Evolutionary conservation across 1,139 yeast genomes (phyloP).

Genomic region (Geotrichum cucujoidarum): DNA sequence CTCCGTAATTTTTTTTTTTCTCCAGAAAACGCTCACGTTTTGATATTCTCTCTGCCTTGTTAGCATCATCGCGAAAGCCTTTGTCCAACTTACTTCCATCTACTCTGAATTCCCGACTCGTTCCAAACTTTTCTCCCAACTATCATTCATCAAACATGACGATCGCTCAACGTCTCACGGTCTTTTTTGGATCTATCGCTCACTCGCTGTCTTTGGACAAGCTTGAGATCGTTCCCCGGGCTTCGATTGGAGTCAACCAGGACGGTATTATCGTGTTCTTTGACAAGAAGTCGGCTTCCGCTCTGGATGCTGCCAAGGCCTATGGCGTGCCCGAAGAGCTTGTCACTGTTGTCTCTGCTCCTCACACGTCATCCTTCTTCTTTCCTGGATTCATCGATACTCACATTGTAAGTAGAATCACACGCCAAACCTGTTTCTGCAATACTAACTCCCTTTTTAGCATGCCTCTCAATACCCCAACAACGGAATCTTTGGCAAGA

Average conservation of each 20-base stretch:
- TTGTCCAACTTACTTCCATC: too few species aligned
- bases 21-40: too few species aligned
- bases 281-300: slow-evolving; percentile 26
- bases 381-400: slow-evolving; percentile 94
- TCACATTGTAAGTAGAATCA: slow-evolving; percentile 53
- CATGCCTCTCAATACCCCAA: slow-evolving; percentile 98
- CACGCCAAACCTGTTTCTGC: neutral
- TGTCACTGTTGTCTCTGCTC: slow-evolving; percentile 24
- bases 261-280: slow-evolving; percentile 47
- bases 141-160: slow-evolving; percentile 7
- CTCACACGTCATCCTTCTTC: slow-evolving; percentile 44
- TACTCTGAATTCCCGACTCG: too few species aligned
- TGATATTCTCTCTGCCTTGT: too few species aligned
- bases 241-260: slow-evolving; percentile 49
- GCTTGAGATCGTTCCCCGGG: slow-evolving; percentile 45
- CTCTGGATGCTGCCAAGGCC: slow-evolving; percentile 23
- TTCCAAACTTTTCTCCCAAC: slow-evolving; percentile 4
- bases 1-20: too few species aligned
- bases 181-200: slow-evolving; percentile 52
- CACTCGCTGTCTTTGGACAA: slow-evolving; percentile 50
- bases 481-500: slow-evolving; percentile 79
- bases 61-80: too few species aligned
- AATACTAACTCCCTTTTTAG: slow-evolving; percentile 10
- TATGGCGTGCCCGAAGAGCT: slow-evolving; percentile 23
- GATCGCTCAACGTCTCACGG: slow-evolving; percentile 16